Percentiles rank a stretch among this genome's conserved stretches.
phyloP scores from a whole-genome alignment of 495 filamentous ascomycete genomes.

The Astrocystis sublimbata region DNA sequence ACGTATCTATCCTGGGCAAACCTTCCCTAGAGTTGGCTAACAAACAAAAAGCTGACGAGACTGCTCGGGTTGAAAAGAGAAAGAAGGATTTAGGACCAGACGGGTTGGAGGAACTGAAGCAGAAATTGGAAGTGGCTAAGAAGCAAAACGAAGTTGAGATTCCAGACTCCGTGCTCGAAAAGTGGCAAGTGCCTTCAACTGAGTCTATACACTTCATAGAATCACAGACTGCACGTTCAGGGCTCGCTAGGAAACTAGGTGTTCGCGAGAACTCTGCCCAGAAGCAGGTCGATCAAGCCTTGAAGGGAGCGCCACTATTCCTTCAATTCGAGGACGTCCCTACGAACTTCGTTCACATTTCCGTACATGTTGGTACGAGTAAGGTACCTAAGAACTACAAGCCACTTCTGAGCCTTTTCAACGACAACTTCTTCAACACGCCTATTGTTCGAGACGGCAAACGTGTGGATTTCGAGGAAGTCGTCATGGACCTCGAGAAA shows the following conservation, averaged over 20 bases:
- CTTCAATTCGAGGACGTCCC: slow-evolving; percentile 95
- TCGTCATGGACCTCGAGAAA: slow-evolving; percentile 83
- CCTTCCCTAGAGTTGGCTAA: slow-evolving; percentile 71
- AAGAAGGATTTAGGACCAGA: slow-evolving; percentile 52
- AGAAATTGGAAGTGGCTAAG: slow-evolving; percentile 78
- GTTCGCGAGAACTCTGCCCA: slow-evolving; percentile 69
- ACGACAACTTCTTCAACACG: slow-evolving; percentile 90
- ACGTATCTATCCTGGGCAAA: slow-evolving; percentile 85
- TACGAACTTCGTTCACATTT: slow-evolving; percentile 85
- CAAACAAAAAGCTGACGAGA: slow-evolving; percentile 71
- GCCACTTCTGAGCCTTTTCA: slow-evolving; percentile 80
- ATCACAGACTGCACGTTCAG: slow-evolving; percentile 82
- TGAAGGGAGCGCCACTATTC: slow-evolving; percentile 68
- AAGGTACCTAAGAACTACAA: slow-evolving; percentile 70
- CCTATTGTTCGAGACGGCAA: slow-evolving; percentile 79
- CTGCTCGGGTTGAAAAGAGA: slow-evolving; percentile 56
- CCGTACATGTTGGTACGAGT: slow-evolving; percentile 73
- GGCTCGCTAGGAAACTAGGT: slow-evolving; percentile 71
- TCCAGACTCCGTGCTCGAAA: slow-evolving; percentile 70
- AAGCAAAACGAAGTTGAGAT: slow-evolving; percentile 80
- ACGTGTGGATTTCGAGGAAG: slow-evolving; percentile 82
- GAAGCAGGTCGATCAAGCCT: slow-evolving; percentile 70
- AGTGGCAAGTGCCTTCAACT: slow-evolving; percentile 77
- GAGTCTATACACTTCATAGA: slow-evolving; percentile 93
- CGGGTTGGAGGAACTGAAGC: slow-evolving; percentile 65